Evolutionary conservation across 2,329 filamentous ascomycete genomes (phyloP), one percentile per base, ranked within the genome.

Genomic region (Rhynchosporium graminicola): DNA sequence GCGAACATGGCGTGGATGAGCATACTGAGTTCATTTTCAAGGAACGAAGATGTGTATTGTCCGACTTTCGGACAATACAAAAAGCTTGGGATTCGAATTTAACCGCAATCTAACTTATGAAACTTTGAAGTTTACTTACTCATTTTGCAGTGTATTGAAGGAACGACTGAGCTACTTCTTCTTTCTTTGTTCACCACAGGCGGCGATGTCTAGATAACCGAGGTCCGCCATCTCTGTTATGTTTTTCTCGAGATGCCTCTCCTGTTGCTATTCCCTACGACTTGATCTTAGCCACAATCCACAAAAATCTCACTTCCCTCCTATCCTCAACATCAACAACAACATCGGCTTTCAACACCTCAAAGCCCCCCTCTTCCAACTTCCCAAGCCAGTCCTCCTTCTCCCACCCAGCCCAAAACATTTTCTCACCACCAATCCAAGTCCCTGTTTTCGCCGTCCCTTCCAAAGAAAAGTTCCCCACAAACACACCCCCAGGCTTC

Each of bases 401-500:
- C 36, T 58, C 54, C 60, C 60, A 62, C 26, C 60, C 60, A 47
- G 40, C 51, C 60, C 60, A 62, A 58, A 58, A 62, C 60, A 62
- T 62, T 12, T 50, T 33, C 38, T 62, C 38, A 2, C 52, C 60
- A 4, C 52, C 60, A 20, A 65, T 29, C 60, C 60, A 65, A 47
- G 57, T 59, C 26, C 63, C 70, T 68, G 69, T 73, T 15, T 15
- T 29, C 20, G 64, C 72, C 3, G 72, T 70, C 64, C 50, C 69
- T 66, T 7, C 56, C 45, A n/a, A 66, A 69, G n/a, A 70, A 42
- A 79, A 73, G 57, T 77, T 78, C 4, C 66, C 72, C 46, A 81
- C 72, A n/a, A 80, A 67, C 20, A 67, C 69, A 0, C 79, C 79
- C 0, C 76, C 77, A 0, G 77, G 76, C 52, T 76, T 79, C 50